A percentile compares a stretch with the other conserved stretches of the same genome.
phyloP scores from a whole-genome alignment of 2,329 filamentous ascomycete genomes.

The Xylariaceae sp. region DNA sequence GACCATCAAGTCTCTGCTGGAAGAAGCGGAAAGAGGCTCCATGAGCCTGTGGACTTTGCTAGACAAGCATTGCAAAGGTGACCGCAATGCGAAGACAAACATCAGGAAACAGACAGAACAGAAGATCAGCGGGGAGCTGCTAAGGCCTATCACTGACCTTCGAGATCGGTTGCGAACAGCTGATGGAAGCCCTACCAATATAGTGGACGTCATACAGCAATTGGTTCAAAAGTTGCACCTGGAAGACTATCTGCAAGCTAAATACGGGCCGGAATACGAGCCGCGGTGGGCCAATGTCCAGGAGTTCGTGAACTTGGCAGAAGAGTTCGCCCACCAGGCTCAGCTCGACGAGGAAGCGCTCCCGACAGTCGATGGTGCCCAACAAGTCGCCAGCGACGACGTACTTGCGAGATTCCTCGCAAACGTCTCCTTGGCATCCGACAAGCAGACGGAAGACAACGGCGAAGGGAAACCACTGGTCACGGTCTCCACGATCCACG shows the following conservation, averaged over 20 bases:
- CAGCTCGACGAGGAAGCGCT: slow-evolving; percentile 46
- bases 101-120: slow-evolving; percentile 45
- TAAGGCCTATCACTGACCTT: slow-evolving; percentile 34
- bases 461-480: slow-evolving; percentile 55
- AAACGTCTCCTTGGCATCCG: slow-evolving; percentile 80
- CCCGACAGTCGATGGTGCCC: slow-evolving; percentile 62
- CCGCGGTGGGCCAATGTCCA: slow-evolving; percentile 81
- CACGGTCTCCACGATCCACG: slow-evolving; percentile 93
- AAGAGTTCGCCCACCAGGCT: slow-evolving; percentile 53
- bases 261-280: slow-evolving; percentile 62
- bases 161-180: slow-evolving; percentile 23
- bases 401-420: slow-evolving; percentile 73
- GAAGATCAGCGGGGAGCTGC: slow-evolving; percentile 43
- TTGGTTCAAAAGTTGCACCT: slow-evolving; percentile 61
- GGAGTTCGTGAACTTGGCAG: slow-evolving; percentile 74
- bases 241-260: slow-evolving; percentile 63
- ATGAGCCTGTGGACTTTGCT: slow-evolving; percentile 72
- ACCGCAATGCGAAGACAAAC: slow-evolving; percentile 38
- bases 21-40: slow-evolving; percentile 65
- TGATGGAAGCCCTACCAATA: slow-evolving; percentile 23
- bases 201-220: slow-evolving; percentile 44
- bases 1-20: slow-evolving; percentile 65
- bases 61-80: slow-evolving; percentile 43
- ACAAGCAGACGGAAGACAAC: slow-evolving; percentile 58
- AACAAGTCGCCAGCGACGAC: slow-evolving; percentile 58